Percentiles rank a stretch among this genome's conserved stretches.
phyloP scores from a whole-genome alignment of 495 filamentous ascomycete species.

The Baudoinia panamericana region DNA sequence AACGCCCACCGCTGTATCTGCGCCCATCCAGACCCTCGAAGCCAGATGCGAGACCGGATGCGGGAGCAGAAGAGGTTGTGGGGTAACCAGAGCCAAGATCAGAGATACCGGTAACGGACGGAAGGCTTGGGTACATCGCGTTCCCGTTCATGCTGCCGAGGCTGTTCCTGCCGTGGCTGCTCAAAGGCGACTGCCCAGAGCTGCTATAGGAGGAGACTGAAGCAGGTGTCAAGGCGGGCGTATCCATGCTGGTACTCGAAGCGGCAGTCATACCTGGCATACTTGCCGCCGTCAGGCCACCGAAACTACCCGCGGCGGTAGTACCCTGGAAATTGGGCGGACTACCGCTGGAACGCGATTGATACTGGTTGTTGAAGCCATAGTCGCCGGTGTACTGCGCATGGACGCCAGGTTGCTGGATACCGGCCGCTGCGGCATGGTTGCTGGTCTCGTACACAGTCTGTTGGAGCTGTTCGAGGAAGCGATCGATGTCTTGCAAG shows the following conservation, averaged over 20 bases:
- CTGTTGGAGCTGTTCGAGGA: slow-evolving; percentile 86
- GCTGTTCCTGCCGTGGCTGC: slow-evolving; percentile 43
- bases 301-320: slow-evolving; percentile 36
- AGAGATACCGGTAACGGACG: slow-evolving; percentile 51
- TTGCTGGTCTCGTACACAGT: slow-evolving; percentile 88
- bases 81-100: slow-evolving; percentile 45
- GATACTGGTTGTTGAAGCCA: slow-evolving; percentile 35
- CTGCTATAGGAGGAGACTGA: slow-evolving; percentile 66
- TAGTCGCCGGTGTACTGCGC: slow-evolving; percentile 45
- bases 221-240: slow-evolving; percentile 79
- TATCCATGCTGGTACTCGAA: slow-evolving; percentile 39
- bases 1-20: slow-evolving; percentile 72
- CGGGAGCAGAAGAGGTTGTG: slow-evolving; percentile 51
- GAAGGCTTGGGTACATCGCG: slow-evolving; percentile 67
- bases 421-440: slow-evolving; percentile 58
- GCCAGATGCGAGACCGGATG: slow-evolving; percentile 70
- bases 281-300: slow-evolving; percentile 41
- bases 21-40: slow-evolving; percentile 55
- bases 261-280: slow-evolving; percentile 25
- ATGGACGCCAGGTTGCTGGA: slow-evolving; percentile 55
- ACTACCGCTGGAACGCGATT: slow-evolving; percentile 58
- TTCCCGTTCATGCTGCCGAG: slow-evolving; percentile 4
- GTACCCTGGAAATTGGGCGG: slow-evolving; percentile 40
- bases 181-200: slow-evolving; percentile 70
- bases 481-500: slow-evolving; percentile 76